Evolutionary conservation across 1,284 basidiomycete species (phyloP).

Genomic region (Pulchroboletus neoregius): DNA sequence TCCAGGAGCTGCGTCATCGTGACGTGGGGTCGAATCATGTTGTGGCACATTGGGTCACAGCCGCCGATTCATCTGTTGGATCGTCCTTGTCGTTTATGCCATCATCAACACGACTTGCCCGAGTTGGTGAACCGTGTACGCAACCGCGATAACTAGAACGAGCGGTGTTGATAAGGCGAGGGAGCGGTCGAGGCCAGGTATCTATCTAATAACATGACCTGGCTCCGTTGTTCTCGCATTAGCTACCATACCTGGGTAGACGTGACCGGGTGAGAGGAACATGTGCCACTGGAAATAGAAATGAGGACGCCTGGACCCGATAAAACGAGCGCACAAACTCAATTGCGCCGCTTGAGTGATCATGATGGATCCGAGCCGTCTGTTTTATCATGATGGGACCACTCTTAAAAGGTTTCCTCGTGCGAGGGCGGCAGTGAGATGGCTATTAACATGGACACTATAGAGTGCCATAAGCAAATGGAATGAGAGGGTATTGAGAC

Average conservation of each 20-base stretch:
- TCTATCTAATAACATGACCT: not conserved
- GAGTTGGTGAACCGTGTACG: not conserved
- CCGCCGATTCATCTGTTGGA: no score
- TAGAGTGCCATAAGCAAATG: conserved; percentile 9
- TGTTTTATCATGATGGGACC: not conserved
- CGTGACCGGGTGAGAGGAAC: not conserved
- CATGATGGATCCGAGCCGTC: conserved; percentile 19
- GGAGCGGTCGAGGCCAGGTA: not conserved
- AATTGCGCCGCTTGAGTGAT: conserved; percentile 14
- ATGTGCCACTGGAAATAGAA: conserved; percentile 12
- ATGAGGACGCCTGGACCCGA: not conserved
- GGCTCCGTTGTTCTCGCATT: conserved; percentile 12
- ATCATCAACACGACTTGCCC: no score
- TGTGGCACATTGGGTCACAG: no score
- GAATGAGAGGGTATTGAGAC: conserved; percentile 1
- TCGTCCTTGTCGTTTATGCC: no score
- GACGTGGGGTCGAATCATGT: no score
- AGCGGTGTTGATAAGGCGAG: not conserved
- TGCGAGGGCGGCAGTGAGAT: not conserved
- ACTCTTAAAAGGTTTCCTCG: not conserved
- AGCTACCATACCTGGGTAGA: conserved; percentile 15
- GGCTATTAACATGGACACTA: conserved; percentile 1
- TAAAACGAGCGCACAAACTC: conserved; percentile 11
- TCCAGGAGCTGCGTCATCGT: no score
- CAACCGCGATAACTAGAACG: no score